These are phyloP conservation scores for Phytophthora quininea DNA, from an alignment of 352 stramenopile genomes.

Conservation along the genomic window DNA sequence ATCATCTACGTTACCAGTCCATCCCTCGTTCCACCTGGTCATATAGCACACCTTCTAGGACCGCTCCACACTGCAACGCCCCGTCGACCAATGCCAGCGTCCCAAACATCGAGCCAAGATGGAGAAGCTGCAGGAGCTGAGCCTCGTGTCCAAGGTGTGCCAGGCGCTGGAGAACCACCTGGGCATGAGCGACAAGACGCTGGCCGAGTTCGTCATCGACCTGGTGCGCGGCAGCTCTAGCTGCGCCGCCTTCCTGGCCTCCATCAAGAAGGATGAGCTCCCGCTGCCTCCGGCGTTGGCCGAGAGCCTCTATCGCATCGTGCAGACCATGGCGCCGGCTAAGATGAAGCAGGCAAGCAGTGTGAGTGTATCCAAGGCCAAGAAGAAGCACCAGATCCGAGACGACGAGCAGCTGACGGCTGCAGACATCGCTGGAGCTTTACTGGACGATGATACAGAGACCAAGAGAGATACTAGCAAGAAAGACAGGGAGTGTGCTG, in stretches of 20 bases:
- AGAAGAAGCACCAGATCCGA: conserved; percentile 46
- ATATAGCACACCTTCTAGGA: not conserved
- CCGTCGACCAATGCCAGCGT: not conserved
- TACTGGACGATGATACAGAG: conserved; percentile 32
- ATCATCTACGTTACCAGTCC: not conserved
- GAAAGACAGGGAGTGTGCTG: conserved; percentile 21
- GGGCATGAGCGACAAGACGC: conserved; percentile 95
- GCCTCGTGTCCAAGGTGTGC: conserved; percentile 89
- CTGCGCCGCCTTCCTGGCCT: conserved; percentile 59
- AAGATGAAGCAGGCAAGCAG: conserved; percentile 42
- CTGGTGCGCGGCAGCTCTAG: conserved; percentile 79
- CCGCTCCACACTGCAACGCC: too few relatives aligned
- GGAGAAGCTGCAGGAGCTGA: conserved; percentile 91
- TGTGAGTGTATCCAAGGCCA: not conserved
- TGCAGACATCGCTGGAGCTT: conserved; percentile 62
- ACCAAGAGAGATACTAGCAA: conserved; percentile 1
- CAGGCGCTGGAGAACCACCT: conserved; percentile 92
- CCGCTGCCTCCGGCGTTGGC: conserved; percentile 64
- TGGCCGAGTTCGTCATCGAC: conserved; percentile 97
- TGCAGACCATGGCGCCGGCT: conserved; percentile 77
- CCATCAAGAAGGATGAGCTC: conserved; percentile 71
- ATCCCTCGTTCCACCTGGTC: not conserved
- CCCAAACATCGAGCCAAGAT: conserved; percentile 35
- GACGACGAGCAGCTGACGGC: conserved; percentile 75
- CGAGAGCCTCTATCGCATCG: conserved; percentile 82